Evolutionary conservation across 1,139 yeast species (phyloP), one percentile per base, ranked within the genome.

Genomic region (Hansenula sp.): DNA sequence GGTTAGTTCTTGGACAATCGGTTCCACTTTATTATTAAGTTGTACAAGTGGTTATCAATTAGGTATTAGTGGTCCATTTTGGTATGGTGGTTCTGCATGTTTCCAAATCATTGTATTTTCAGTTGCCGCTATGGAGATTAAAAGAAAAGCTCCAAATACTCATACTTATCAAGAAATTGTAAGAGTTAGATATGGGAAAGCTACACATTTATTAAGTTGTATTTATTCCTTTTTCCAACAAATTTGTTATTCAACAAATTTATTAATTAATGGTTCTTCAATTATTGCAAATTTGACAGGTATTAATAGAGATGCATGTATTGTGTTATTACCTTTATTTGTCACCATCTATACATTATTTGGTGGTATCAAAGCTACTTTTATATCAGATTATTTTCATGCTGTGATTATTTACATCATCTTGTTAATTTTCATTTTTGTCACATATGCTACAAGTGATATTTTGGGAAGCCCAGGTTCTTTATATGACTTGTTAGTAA

Each of bases 21-120:
- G 67, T 13, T 65, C 65, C 30, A 63, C 69, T 21, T 48, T 65
- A 28, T 52, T 65, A 32, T 56, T 63, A 17, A 57, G 66, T 19
- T 54, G 61, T 24, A 54, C 58, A 11, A 52, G 60, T 62, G 52
- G 59, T 26, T 64, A 64, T 41, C 69, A 71, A 44, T 75, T 80
- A 47, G 89, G 89, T 46, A 70, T 82, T 21, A 65, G 76, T 14
- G 84, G 84, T 12, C 73, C 79, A 2, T 71, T 68, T 50, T 36
- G 44, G 10, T 53, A 60, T 39, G 78, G 77, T 24, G 71, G 75
- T 25, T 79, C 79, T 40, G 79, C 77, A 22, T 65, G 75, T 17
- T 68, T 73, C 47, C 80, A 75, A 53, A 73, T 75, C 44, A 66
- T 73, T 11, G 63, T 73, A 38, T 75, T 75, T 54, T 68, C 77